phyloP scores from a whole-genome alignment of 352 stramenopile species.

The Pythium aquatile region DNA sequence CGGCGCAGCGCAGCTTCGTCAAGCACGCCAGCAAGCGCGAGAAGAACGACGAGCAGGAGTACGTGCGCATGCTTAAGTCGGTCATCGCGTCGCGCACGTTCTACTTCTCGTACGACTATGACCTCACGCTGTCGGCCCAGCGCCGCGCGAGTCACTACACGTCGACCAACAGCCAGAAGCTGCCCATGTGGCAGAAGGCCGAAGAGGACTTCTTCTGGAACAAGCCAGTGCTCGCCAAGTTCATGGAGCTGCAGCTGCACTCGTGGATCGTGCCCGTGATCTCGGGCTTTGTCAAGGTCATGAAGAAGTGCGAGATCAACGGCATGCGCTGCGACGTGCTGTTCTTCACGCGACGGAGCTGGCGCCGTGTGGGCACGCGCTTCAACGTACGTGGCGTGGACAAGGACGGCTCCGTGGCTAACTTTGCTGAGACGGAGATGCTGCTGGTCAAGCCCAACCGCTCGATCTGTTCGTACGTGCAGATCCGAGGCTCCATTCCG shows the following conservation, averaged over 20 bases:
- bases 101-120: slow-evolving; percentile 72
- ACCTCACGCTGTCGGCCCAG: slow-evolving; percentile 63
- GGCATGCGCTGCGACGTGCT: slow-evolving; percentile 60
- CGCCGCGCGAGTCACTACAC: slow-evolving; percentile 33
- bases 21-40: slow-evolving; percentile 56
- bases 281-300: slow-evolving; percentile 65
- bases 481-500: slow-evolving; percentile 95
- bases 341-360: slow-evolving; percentile 71
- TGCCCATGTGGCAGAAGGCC: slow-evolving; percentile 55
- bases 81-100: slow-evolving; percentile 52
- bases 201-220: slow-evolving; percentile 94
- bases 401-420: slow-evolving; percentile 86
- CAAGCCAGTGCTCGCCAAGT: slow-evolving; percentile 56
- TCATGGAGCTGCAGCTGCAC: slow-evolving; percentile 49
- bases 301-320: slow-evolving; percentile 64
- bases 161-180: slow-evolving; percentile 26
- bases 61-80: slow-evolving; percentile 56
- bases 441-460: slow-evolving; percentile 67
- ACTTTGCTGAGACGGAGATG: slow-evolving; percentile 96
- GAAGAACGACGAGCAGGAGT: slow-evolving; percentile 51
- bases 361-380: slow-evolving; percentile 83
- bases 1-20: slow-evolving; percentile 47
- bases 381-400: slow-evolving; percentile 93
- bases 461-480: slow-evolving; percentile 87
- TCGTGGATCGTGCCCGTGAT: slow-evolving; percentile 71